Conservation (phyloP, 1,284 basidiomycete species). For the Cryptococcus sp. region DNA sequence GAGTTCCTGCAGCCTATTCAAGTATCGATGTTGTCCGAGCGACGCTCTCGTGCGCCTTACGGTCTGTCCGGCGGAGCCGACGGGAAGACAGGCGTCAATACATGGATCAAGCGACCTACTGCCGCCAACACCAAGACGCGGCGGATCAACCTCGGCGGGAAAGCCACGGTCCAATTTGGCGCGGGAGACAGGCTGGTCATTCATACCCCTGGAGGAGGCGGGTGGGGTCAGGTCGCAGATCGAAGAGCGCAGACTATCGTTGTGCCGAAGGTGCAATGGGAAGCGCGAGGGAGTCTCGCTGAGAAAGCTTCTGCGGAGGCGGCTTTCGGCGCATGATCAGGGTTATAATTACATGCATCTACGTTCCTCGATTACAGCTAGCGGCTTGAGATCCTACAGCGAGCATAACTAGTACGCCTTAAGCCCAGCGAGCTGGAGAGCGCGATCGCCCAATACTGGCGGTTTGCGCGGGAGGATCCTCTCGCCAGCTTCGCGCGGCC, state of each 20-base stretch:
- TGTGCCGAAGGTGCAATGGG: constrained; percentile 58
- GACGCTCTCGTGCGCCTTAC: constrained; percentile 36
- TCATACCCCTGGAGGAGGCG: constrained; percentile 45
- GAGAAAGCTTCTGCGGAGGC: constrained; percentile 71
- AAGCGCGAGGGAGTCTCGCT: constrained; percentile 70
- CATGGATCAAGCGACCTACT: constrained; percentile 56
- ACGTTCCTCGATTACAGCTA: neutral
- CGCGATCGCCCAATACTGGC: neutral
- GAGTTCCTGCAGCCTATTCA: constrained; percentile 85
- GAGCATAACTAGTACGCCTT: neutral
- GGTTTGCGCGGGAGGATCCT: neutral
- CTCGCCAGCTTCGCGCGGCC: neutral
- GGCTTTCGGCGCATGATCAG: constrained; percentile 54
- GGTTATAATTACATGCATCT: neutral
- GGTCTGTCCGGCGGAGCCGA: constrained; percentile 34
- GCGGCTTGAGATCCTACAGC: no score
- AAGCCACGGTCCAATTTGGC: constrained; percentile 66
- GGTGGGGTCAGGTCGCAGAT: constrained; percentile 62
- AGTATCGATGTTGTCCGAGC: constrained; percentile 65
- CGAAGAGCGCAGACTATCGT: constrained; percentile 8
- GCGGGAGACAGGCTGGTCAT: constrained; percentile 36
- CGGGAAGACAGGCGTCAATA: constrained; percentile 31
- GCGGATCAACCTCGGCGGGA: constrained; percentile 86
- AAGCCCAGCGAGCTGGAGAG: neutral
- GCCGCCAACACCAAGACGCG: constrained; percentile 67